Conservation (phyloP, 1,284 basidiomycete genomes). For the Porogramme epimiltina region DNA sequence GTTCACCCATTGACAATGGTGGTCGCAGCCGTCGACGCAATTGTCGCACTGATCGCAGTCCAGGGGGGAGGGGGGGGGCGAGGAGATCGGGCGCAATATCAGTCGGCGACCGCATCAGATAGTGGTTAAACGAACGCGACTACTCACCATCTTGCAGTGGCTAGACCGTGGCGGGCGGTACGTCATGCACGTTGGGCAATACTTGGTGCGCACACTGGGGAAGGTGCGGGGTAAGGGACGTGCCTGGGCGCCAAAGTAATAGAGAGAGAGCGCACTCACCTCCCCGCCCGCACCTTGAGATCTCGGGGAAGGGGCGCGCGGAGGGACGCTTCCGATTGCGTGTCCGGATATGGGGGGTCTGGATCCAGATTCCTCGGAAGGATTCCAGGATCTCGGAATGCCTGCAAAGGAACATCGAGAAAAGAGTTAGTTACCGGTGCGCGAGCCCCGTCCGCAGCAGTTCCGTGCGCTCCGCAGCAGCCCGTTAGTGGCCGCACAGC, state of each 20-base stretch:
- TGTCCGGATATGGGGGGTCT: constrained; percentile 73
- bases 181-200: constrained; percentile 87
- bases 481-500: constrained; percentile 14
- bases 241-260: neutral
- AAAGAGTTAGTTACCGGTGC: constrained; percentile 13
- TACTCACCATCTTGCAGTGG: constrained; percentile 87
- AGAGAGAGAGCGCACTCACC: constrained; percentile 53
- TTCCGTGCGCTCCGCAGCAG: neutral
- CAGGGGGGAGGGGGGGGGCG: too few species aligned
- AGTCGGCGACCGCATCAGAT: too few species aligned
- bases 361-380: constrained; percentile 84
- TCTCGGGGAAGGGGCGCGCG: constrained; percentile 79
- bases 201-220: constrained; percentile 83
- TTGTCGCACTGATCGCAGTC: constrained; percentile 81
- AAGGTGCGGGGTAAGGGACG: constrained; percentile 11
- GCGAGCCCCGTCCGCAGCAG: constrained; percentile 8
- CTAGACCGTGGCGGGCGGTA: constrained; percentile 91
- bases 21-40: constrained; percentile 89
- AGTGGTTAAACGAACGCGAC: too few species aligned
- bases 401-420: constrained; percentile 41
- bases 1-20: constrained; percentile 95
- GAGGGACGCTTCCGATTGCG: constrained; percentile 57
- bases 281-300: constrained; percentile 73
- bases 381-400: constrained; percentile 88
- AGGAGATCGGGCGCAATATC: too few species aligned